Evolutionary conservation across 495 filamentous ascomycete genomes (phyloP).

Genomic region (Neurospora sp.): DNA sequence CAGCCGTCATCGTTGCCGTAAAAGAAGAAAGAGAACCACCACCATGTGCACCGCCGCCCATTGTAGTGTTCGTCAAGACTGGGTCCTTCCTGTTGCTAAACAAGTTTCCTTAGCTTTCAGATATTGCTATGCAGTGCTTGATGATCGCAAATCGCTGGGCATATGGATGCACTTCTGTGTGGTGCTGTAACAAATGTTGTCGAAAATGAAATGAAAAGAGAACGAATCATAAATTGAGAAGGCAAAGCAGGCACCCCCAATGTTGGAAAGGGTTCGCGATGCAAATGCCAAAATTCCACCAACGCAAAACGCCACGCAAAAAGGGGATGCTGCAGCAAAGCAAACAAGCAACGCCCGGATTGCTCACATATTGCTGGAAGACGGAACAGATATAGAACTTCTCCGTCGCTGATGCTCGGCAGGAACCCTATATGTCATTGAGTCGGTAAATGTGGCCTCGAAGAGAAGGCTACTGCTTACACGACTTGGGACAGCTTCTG

Average conservation of each 20-base stretch:
- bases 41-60: not conserved
- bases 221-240: not conserved
- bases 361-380: not conserved
- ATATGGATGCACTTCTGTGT: not conserved
- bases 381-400: not conserved
- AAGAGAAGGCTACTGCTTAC: constrained; percentile 12
- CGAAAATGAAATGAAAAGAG: not conserved
- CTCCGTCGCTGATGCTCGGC: constrained; percentile 1
- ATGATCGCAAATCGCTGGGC: not conserved
- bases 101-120: not conserved
- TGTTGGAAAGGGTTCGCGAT: not conserved
- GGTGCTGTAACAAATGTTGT: not conserved
- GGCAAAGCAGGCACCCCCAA: not conserved
- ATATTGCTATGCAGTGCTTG: not conserved
- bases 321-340: not conserved
- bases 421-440: not conserved
- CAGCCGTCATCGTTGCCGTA: not conserved
- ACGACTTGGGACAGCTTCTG: constrained; percentile 27
- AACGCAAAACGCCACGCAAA: not conserved
- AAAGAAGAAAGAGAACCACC: not conserved
- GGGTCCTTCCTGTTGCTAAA: not conserved
- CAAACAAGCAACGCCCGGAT: not conserved
- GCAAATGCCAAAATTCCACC: not conserved
- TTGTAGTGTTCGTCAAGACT: not conserved
- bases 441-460: constrained; percentile 1